These are phyloP conservation scores for Alisma plantagoaquatica DNA, from an alignment of 106 monocot genomes.

Conservation along the genomic window DNA sequence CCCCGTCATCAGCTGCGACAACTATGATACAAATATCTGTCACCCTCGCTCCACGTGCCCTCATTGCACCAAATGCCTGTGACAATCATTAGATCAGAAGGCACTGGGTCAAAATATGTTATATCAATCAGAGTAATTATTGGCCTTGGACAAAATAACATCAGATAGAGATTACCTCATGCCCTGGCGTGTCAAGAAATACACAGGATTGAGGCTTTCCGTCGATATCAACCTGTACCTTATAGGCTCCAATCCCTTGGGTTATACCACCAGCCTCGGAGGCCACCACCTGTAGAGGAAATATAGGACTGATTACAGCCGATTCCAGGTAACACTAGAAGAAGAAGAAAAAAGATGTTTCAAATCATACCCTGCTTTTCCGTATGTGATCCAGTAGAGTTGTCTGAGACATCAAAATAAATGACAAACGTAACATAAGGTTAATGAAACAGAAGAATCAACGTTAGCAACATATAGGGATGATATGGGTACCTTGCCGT, in stretches of 20 bases:
- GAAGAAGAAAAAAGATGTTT: not conserved
- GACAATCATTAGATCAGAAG: not conserved
- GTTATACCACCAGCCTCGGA: conserved; percentile 98
- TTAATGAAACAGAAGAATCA: too few species aligned
- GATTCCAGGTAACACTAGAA: not conserved
- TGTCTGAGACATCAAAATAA: conserved; percentile 47
- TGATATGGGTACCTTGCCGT: conserved; percentile 81
- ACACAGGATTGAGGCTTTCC: conserved; percentile 60
- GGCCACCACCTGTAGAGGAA: conserved; percentile 78
- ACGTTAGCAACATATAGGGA: too few species aligned
- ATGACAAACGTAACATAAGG: not conserved
- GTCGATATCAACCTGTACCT: conserved; percentile 68
- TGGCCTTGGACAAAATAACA: too few species aligned
- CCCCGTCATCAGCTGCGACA: conserved; percentile 99
- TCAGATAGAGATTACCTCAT: conserved; percentile 48
- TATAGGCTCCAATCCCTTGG: conserved; percentile 97
- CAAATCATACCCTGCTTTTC: conserved; percentile 76
- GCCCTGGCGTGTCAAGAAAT: conserved; percentile 97
- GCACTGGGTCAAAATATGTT: not conserved
- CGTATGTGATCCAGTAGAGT: conserved; percentile 93
- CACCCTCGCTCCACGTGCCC: conserved; percentile 88
- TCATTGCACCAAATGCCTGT: conserved; percentile 97
- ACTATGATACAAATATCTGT: conserved; percentile 92
- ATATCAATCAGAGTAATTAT: not conserved
- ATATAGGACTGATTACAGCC: not conserved